A percentile compares a stretch with the other conserved stretches of the same genome.
Conservation (phyloP, 139 green algal species). For the Chlamydomonas schloesseri region DNA sequence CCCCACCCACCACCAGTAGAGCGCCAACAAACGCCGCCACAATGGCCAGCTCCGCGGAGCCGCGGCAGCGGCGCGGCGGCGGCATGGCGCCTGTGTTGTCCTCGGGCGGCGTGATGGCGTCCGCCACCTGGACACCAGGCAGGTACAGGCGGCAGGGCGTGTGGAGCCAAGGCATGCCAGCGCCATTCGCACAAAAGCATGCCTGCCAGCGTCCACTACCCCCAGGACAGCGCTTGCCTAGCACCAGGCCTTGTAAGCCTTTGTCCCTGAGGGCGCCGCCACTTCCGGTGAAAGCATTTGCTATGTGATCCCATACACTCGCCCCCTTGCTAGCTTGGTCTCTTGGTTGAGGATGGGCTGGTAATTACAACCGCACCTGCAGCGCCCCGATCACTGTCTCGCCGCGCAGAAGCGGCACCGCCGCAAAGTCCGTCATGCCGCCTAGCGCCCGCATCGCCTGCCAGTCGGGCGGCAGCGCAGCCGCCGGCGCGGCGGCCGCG, state of each 20-base stretch:
- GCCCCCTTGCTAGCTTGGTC: too few species aligned
- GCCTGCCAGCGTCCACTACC: too few species aligned
- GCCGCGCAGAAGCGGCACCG: conserved; percentile 16
- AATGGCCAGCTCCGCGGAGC: conserved; percentile 14
- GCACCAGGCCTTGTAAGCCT: too few species aligned
- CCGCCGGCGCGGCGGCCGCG: not conserved
- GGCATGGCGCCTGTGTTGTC: conserved; percentile 17
- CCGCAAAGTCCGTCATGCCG: conserved; percentile 42
- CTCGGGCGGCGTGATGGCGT: conserved; percentile 11
- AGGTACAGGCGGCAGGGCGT: too few species aligned
- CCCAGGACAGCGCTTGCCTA: too few species aligned
- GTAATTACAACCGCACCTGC: conserved; percentile 30
- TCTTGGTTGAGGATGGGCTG: too few species aligned
- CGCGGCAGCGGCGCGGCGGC: not conserved
- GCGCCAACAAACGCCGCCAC: conserved; percentile 5
- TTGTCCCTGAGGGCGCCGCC: too few species aligned
- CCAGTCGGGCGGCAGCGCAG: conserved; percentile 20
- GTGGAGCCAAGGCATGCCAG: too few species aligned
- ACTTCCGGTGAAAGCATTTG: too few species aligned
- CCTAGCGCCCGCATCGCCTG: conserved; percentile 19
- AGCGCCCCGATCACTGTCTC: not conserved
- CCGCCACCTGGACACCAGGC: conserved; percentile 35
- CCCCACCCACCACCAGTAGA: conserved; percentile 15
- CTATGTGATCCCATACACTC: too few species aligned
- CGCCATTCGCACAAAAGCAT: too few species aligned